Conservation (phyloP, 2,329 filamentous ascomycete genomes). For the Neonectria sp. region DNA sequence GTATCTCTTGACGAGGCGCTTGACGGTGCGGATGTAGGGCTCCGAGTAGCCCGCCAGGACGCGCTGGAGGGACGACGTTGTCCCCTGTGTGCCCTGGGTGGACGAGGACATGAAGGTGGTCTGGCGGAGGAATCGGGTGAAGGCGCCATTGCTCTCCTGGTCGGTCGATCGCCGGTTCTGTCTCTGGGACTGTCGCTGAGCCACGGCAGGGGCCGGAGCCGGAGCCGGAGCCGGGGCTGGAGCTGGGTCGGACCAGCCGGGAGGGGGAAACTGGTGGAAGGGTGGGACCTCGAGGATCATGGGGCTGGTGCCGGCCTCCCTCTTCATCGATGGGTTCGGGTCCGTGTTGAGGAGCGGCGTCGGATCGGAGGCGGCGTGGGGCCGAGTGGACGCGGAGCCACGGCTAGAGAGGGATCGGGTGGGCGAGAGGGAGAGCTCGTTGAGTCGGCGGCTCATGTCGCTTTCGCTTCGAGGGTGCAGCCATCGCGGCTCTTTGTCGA, state of each 20-base stretch:
- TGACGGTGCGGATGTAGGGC: slow-evolving; percentile 55
- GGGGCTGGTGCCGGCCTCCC: slow-evolving; percentile 25
- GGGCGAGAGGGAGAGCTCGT: slow-evolving; percentile 59
- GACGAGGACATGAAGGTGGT: slow-evolving; percentile 57
- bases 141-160: slow-evolving; percentile 35
- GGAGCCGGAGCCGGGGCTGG: slow-evolving; percentile 4
- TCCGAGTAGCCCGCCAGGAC: slow-evolving; percentile 52
- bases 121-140: slow-evolving; percentile 50
- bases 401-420: slow-evolving; percentile 44
- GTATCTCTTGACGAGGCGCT: slow-evolving; percentile 56
- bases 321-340: slow-evolving; percentile 33
- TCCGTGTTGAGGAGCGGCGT: slow-evolving; percentile 34
- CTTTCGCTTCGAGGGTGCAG: slow-evolving; percentile 65
- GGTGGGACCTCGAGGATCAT: slow-evolving; percentile 40
- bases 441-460: slow-evolving; percentile 67
- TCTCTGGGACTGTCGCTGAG: background rate
- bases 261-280: slow-evolving; percentile 37
- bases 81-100: slow-evolving; percentile 56
- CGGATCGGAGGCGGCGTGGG: slow-evolving; percentile 32
- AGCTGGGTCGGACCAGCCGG: slow-evolving; percentile 2
- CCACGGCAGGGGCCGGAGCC: background rate
- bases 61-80: slow-evolving; percentile 54
- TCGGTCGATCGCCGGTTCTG: slow-evolving; percentile 10
- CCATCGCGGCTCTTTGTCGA: slow-evolving; percentile 73
- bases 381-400: slow-evolving; percentile 34